A percentile compares a stretch with the other conserved stretches of the same genome.
Conservation (phyloP, 352 stramenopile species). For the Pythium vanterpoolii region DNA sequence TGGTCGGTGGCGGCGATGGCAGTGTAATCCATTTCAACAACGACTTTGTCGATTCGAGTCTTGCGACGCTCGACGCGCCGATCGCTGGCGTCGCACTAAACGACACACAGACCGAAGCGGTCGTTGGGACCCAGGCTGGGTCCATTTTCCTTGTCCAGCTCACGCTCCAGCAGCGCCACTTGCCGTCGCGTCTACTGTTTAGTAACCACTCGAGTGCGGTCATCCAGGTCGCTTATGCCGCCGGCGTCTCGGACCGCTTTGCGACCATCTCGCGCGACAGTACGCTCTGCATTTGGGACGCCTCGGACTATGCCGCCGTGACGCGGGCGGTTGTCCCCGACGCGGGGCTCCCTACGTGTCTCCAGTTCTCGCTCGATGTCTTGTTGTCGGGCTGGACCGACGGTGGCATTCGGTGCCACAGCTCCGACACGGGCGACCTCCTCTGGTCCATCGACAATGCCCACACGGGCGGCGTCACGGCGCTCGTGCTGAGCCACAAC, state of each 20-base stretch:
- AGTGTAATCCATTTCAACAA: conserved; percentile 77
- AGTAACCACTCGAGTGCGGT: conserved; percentile 85
- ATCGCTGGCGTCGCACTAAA: conserved; percentile 58
- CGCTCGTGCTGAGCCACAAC: conserved; percentile 89
- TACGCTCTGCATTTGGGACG: conserved; percentile 89
- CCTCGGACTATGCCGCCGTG: conserved; percentile 78
- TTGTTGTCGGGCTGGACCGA: conserved; percentile 90
- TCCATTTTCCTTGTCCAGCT: conserved; percentile 68
- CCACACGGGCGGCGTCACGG: conserved; percentile 86
- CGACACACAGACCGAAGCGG: conserved; percentile 50
- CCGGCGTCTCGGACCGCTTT: conserved; percentile 84
- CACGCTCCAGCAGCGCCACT: conserved; percentile 16
- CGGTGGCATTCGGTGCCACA: conserved; percentile 84
- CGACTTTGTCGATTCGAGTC: conserved; percentile 68
- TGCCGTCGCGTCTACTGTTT: conserved; percentile 44
- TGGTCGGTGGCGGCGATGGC: conserved; percentile 86
- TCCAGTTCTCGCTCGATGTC: conserved; percentile 86
- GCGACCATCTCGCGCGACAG: conserved; percentile 86
- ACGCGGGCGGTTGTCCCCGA: conserved; percentile 51
- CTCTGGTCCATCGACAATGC: conserved; percentile 91
- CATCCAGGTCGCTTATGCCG: conserved; percentile 73
- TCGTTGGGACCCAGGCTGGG: conserved; percentile 76
- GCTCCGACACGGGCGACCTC: conserved; percentile 71
- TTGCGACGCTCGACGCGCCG: conserved; percentile 65
- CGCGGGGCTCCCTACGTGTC: conserved; percentile 62